Evolutionary conservation across 1,284 basidiomycete genomes (phyloP).

Genomic region (Puccinia triticina): DNA sequence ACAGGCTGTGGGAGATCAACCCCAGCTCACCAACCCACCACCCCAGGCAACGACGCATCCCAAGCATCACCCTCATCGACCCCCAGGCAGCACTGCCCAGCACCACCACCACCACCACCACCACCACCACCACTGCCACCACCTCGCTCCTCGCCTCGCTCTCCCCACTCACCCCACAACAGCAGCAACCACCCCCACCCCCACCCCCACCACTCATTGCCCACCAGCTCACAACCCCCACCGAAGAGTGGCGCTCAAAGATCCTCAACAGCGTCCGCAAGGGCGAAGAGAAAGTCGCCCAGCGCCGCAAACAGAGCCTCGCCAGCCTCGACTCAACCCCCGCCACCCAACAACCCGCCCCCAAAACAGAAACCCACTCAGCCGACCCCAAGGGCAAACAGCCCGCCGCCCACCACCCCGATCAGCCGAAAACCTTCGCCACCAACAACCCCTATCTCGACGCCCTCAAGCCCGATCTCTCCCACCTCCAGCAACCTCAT

Average conservation of each 20-base stretch:
- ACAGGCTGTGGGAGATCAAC: slow-evolving; percentile 10
- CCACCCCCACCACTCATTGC: background rate
- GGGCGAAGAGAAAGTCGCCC: slow-evolving; percentile 48
- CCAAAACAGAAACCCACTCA: slow-evolving; percentile 4
- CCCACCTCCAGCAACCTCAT: background rate
- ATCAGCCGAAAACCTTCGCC: background rate
- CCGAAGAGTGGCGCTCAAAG: slow-evolving; percentile 43
- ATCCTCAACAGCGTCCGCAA: slow-evolving; percentile 44
- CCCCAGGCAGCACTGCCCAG: background rate
- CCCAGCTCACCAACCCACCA: background rate
- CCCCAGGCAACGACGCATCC: background rate
- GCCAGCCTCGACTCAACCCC: slow-evolving; percentile 19
- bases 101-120: background rate
- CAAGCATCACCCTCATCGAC: slow-evolving; percentile 26
- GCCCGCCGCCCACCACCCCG: background rate
- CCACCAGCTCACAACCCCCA: slow-evolving; percentile 28
- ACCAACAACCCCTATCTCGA: slow-evolving; percentile 21
- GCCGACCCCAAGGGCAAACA: slow-evolving; percentile 16
- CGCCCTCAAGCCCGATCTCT: background rate
- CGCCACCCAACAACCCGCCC: background rate
- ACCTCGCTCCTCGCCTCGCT: slow-evolving; percentile 11
- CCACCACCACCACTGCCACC: background rate
- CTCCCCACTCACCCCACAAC: background rate
- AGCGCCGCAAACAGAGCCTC: slow-evolving; percentile 33
- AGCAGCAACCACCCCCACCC: background rate